These are phyloP conservation scores for Cyberlindnera sargentensis DNA, from an alignment of 805 yeast genomes.

Conservation along the genomic window DNA sequence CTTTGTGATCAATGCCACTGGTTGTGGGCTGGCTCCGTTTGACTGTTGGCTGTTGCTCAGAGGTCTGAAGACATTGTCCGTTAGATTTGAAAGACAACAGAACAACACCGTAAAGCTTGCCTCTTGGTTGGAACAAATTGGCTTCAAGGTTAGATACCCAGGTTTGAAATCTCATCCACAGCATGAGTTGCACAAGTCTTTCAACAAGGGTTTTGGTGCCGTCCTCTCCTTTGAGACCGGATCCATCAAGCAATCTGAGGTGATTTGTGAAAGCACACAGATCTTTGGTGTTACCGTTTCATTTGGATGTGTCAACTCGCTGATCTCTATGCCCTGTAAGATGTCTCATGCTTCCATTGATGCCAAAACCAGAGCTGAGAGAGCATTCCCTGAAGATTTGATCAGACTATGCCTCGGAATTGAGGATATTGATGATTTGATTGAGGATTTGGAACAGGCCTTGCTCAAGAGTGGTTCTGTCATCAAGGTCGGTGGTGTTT, in stretches of 20 bases:
- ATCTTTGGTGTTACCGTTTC: slow-evolving; percentile 87
- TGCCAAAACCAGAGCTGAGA: slow-evolving; percentile 74
- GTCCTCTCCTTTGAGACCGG: slow-evolving; percentile 90
- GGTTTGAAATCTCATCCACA: slow-evolving; percentile 81
- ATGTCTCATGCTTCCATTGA: slow-evolving; percentile 98
- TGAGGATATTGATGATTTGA: slow-evolving; percentile 73
- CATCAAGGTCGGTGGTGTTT: slow-evolving; percentile 24
- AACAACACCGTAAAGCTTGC: slow-evolving; percentile 72
- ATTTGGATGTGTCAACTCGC: slow-evolving; percentile 89
- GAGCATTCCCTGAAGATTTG: slow-evolving; percentile 89
- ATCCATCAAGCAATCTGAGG: slow-evolving; percentile 52
- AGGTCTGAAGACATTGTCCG: slow-evolving; percentile 82
- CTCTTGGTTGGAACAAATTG: slow-evolving; percentile 55
- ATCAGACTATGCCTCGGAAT: slow-evolving; percentile 89
- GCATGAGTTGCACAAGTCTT: slow-evolving; percentile 67
- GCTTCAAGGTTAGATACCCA: slow-evolving; percentile 72
- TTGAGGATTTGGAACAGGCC: slow-evolving; percentile 72
- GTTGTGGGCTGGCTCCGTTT: slow-evolving; percentile 87
- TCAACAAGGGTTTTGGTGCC: slow-evolving; percentile 82
- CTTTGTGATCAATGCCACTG: slow-evolving; percentile 81
- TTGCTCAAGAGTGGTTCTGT: slow-evolving; percentile 58
- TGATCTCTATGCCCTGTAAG: slow-evolving; percentile 88
- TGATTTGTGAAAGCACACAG: slow-evolving; percentile 67
- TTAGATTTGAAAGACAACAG: slow-evolving; percentile 85
- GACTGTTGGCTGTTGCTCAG: slow-evolving; percentile 86